Conservation (phyloP, 1,284 basidiomycete species). For the Prillingera fragicola region DNA sequence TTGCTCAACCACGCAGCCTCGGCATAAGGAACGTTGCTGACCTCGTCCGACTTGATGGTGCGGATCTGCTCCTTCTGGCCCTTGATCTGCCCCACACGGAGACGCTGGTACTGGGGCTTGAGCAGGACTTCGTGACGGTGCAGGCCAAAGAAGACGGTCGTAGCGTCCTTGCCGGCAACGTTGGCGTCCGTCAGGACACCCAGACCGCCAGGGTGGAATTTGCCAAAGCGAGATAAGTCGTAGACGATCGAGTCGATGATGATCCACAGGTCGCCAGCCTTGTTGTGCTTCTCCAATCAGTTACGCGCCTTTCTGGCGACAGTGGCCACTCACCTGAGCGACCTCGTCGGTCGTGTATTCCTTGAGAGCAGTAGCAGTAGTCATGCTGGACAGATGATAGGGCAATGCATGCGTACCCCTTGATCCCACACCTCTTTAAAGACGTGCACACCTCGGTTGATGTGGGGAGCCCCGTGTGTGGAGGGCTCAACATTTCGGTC, state of each 20-base stretch:
- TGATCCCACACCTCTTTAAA: too few relatives aligned
- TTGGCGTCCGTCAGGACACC: slow-evolving; percentile 70
- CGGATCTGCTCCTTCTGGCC: slow-evolving; percentile 60
- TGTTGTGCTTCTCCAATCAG: slow-evolving; percentile 59
- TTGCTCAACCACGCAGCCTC: slow-evolving; percentile 77
- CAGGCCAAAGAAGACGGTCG: slow-evolving; percentile 75
- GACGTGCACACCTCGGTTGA: too few relatives aligned
- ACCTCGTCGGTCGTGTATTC: slow-evolving; percentile 46
- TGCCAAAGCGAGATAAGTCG: slow-evolving; percentile 69
- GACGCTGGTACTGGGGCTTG: slow-evolving; percentile 64
- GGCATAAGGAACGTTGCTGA: slow-evolving; percentile 65
- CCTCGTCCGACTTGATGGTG: slow-evolving; percentile 54
- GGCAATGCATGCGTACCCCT: too few relatives aligned
- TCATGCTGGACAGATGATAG: too few relatives aligned
- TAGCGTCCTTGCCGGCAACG: slow-evolving; percentile 75
- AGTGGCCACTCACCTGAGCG: slow-evolving; percentile 40
- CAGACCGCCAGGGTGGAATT: slow-evolving; percentile 74
- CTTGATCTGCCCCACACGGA: slow-evolving; percentile 64
- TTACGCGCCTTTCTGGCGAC: neutral
- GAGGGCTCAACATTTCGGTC: too few relatives aligned
- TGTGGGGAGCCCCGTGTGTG: too few relatives aligned
- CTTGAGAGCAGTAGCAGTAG: slow-evolving; percentile 29
- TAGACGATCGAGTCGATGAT: slow-evolving; percentile 79
- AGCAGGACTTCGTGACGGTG: slow-evolving; percentile 73
- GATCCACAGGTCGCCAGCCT: slow-evolving; percentile 70